Base-by-base conservation (phyloP, 768 basidiomycete genomes). In the Psilocybe azurescens region DNA sequence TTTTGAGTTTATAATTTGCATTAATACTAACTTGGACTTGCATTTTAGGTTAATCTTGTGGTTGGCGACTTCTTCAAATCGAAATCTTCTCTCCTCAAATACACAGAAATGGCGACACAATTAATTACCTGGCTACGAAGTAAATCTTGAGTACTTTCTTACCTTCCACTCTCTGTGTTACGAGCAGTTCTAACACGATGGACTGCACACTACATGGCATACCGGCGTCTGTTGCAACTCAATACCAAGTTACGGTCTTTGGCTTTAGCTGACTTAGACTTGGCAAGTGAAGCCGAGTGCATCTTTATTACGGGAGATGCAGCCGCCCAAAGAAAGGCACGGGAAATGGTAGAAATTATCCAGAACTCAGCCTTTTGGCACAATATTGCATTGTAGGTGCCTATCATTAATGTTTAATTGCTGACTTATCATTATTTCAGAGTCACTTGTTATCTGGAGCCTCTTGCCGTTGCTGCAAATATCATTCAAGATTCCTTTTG, bases 61-160 rank as follows among this genome's bases (percentile, higher is more conserved):
- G 73, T 81, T 33, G 73, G 75, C 1, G 70, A 81, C 52, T 78
- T 74, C 54, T 77, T 80, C 62, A 73, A 74, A 49, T 59, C 53
- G 0, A 70, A 72, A 14, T 60, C 61, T n/a, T 30, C 32, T 47
- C 47, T 63, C 30, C 49, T 61, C 20, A 50, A 44, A 53, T 69
- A 20, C 32, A 67, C 67, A 0, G 65, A 75, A 18, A 46, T 64
- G 30, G 76, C 75, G 14, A 63, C 68, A 7, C 70, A 79, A 1
- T 68, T 80, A 0, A 81, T 80, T 29, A 73, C 69, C 29, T 81
- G 79, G 78, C 56, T 80, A 3, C 41, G 65, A 2, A 75, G 74
- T 62, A 78, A 79, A 44, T 75, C 72, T 32, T 49, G 63, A 4
- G 59, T 78, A 8, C 73, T 79, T 9, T 74, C 65, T 1, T 47